Conservation (phyloP, 2,329 filamentous ascomycete genomes). For the Talaromyces sp. region DNA sequence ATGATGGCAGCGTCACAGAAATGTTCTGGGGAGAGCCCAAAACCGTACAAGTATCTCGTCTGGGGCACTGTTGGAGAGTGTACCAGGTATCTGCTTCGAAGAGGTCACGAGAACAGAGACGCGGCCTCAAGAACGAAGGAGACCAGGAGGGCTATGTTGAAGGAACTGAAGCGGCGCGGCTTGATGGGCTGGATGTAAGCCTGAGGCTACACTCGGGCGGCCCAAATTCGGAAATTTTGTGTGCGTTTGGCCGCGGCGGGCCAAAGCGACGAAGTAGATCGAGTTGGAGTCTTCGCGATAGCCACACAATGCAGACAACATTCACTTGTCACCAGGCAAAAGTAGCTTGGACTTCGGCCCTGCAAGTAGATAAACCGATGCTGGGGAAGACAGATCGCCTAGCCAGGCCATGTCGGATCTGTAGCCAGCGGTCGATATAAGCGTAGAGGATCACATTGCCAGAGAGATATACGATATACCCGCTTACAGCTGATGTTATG, state of each 20-base stretch:
- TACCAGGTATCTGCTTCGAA: slow-evolving; percentile 63
- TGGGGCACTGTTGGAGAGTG: slow-evolving; percentile 64
- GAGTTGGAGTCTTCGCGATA: background rate
- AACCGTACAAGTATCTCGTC: slow-evolving; percentile 51
- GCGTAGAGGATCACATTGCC: background rate
- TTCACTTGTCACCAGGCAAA: background rate
- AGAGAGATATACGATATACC: no score
- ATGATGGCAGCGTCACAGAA: background rate
- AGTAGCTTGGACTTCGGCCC: background rate
- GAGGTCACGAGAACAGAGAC: slow-evolving; percentile 55
- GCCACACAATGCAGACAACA: background rate
- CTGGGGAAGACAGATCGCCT: background rate
- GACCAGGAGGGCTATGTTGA: slow-evolving; percentile 48
- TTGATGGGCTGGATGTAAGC: background rate
- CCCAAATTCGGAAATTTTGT: background rate
- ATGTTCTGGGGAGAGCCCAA: slow-evolving; percentile 33
- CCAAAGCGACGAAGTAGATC: background rate
- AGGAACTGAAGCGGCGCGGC: slow-evolving; percentile 42
- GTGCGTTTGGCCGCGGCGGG: background rate
- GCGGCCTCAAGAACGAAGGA: slow-evolving; percentile 49
- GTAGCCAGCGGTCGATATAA: background rate
- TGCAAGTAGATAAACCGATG: no score
- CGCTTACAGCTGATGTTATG: background rate
- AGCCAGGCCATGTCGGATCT: background rate
- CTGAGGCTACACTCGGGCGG: background rate